These are phyloP conservation scores for Petunia secreta DNA, from an alignment of 257 asterid species.

Conservation along the genomic window DNA sequence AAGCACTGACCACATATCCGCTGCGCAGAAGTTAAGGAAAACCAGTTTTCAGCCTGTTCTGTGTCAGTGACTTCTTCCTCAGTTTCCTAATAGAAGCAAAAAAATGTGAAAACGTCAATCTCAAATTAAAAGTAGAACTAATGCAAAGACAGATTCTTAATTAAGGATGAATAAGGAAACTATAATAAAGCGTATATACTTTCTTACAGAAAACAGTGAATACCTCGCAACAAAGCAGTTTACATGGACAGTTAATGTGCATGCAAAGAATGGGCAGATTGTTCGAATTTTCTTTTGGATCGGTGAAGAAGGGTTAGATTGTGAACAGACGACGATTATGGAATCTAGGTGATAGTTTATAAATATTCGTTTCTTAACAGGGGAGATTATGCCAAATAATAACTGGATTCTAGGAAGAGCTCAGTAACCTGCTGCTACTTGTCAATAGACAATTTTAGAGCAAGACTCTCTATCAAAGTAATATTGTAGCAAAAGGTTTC, in stretches of 20 bases:
- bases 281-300: not conserved
- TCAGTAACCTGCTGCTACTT: not conserved
- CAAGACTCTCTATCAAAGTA: slow-evolving; percentile 10
- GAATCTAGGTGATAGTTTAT: not conserved
- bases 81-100: slow-evolving; percentile 68
- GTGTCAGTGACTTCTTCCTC: slow-evolving; percentile 99
- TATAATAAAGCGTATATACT: not conserved
- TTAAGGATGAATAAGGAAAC: not conserved
- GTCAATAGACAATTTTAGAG: not conserved
- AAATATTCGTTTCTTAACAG: not conserved
- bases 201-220: slow-evolving; percentile 2
- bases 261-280: not conserved
- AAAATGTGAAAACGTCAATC: slow-evolving; percentile 24
- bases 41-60: slow-evolving; percentile 99
- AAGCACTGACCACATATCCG: slow-evolving; percentile 87
- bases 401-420: not conserved
- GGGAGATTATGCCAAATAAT: slow-evolving; percentile 1
- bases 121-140: slow-evolving; percentile 24
- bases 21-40: slow-evolving; percentile 94
- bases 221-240: not conserved
- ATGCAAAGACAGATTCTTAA: slow-evolving; percentile 14
- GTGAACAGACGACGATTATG: not conserved
- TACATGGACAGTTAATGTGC: not conserved
- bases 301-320: not conserved
- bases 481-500: not conserved